These are phyloP conservation scores for Yamadazyma scolyti DNA, from an alignment of 805 yeast species.

Conservation along the genomic window DNA sequence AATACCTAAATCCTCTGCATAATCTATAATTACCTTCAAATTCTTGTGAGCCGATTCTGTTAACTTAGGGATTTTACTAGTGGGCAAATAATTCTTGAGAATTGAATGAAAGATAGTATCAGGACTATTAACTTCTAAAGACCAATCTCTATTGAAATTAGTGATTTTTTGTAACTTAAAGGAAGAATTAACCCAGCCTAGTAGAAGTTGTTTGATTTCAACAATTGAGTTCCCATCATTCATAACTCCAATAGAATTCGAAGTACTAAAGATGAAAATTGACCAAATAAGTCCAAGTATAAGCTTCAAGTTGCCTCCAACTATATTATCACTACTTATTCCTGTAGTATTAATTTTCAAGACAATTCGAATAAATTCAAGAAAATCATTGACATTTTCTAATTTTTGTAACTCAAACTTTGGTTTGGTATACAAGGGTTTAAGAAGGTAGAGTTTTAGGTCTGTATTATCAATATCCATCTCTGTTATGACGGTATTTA, in stretches of 20 bases:
- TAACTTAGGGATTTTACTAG: constrained; percentile 17
- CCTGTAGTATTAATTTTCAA: constrained; percentile 38
- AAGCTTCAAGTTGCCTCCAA: constrained; percentile 45
- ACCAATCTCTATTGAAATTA: constrained; percentile 58
- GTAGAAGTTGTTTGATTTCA: constrained; percentile 28
- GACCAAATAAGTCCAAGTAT: constrained; percentile 50
- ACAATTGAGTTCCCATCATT: constrained; percentile 22
- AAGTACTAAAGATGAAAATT: constrained; percentile 39
- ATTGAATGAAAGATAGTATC: constrained; percentile 43
- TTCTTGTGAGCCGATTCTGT: constrained; percentile 26
- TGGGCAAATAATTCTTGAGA: constrained; percentile 22
- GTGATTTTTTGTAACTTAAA: constrained; percentile 21
- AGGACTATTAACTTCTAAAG: constrained; percentile 43
- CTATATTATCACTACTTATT: constrained; percentile 48
- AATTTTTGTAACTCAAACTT: constrained; percentile 40
- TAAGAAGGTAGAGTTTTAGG: constrained; percentile 20
- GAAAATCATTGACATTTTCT: constrained; percentile 43
- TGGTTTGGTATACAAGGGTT: constrained; percentile 35
- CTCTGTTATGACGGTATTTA: constrained; percentile 27
- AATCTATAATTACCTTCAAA: constrained; percentile 32
- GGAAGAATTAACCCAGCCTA: constrained; percentile 50
- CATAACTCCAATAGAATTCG: constrained; percentile 16
- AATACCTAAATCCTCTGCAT: constrained; percentile 46
- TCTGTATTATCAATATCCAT: constrained; percentile 12
- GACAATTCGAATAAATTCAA: constrained; percentile 38